Evolutionary conservation across 2,329 filamentous ascomycete species (phyloP).

Genomic region (Epichloe aotearoae): DNA sequence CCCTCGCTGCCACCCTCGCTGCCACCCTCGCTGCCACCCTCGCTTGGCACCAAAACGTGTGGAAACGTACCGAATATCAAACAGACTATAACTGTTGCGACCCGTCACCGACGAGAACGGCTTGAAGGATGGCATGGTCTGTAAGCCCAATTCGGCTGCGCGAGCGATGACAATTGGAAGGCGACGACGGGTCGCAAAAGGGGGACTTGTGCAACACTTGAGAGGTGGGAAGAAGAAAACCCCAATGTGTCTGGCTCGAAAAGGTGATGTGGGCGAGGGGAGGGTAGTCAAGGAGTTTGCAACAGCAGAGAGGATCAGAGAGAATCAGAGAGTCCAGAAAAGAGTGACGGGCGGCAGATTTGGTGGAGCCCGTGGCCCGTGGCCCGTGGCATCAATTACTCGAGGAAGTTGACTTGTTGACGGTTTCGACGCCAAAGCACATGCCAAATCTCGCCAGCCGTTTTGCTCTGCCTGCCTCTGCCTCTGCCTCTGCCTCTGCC

Average conservation of each 20-base stretch:
- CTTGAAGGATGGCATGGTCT: slow-evolving; percentile 42
- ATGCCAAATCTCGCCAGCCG: slow-evolving; percentile 3
- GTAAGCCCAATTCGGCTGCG: background rate
- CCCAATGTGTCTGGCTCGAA: background rate
- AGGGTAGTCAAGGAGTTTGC: background rate
- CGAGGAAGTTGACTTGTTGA: background rate
- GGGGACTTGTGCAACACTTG: background rate
- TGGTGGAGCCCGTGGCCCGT: slow-evolving; percentile 4
- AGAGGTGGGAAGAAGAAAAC: background rate
- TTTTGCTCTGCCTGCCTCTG: background rate
- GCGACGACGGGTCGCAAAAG: background rate
- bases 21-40: background rate
- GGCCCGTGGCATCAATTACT: slow-evolving; percentile 1
- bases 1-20: too few species aligned
- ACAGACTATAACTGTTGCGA: slow-evolving; percentile 38
- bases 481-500: too few species aligned
- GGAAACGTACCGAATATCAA: slow-evolving; percentile 41
- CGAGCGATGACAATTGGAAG: background rate
- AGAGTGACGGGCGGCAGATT: background rate
- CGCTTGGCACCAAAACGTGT: background rate
- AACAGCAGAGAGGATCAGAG: background rate
- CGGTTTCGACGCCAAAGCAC: slow-evolving; percentile 1
- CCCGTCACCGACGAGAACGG: slow-evolving; percentile 39
- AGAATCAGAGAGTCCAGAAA: background rate
- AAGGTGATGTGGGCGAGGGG: background rate